Percentiles rank a stretch among this genome's conserved stretches.
Conservation (phyloP, 163 green algal species). For the Dunaliella salina region DNA sequence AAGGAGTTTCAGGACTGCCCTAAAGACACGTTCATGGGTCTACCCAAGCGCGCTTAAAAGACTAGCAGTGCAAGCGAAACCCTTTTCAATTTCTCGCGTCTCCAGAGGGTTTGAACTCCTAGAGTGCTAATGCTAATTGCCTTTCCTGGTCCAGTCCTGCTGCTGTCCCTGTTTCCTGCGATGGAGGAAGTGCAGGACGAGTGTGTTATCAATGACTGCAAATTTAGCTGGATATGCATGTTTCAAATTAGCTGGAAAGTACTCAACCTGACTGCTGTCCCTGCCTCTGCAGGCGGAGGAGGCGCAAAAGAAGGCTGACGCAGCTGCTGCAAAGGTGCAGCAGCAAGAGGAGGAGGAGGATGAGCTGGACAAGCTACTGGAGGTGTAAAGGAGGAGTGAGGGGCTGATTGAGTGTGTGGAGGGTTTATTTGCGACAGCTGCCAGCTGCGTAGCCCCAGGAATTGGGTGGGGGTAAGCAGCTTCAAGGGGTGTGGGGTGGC, state of each 20-base stretch:
- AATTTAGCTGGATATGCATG: neutral
- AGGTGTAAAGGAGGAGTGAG: conserved; percentile 13
- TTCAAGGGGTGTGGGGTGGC: neutral
- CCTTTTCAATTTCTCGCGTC: too few relatives aligned
- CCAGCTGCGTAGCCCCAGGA: too few relatives aligned
- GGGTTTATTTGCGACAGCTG: too few relatives aligned
- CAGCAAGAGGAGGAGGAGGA: conserved; percentile 47
- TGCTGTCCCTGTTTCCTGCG: too few relatives aligned
- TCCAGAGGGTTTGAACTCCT: too few relatives aligned
- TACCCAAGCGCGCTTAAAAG: too few relatives aligned
- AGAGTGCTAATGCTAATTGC: too few relatives aligned
- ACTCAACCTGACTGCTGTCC: neutral
- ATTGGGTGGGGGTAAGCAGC: neutral
- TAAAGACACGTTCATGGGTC: too few relatives aligned
- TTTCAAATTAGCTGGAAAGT: neutral
- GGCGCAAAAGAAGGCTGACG: neutral
- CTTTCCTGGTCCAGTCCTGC: too few relatives aligned
- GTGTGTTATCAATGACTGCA: neutral
- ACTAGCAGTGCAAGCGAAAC: too few relatives aligned
- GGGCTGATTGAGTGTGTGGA: neutral
- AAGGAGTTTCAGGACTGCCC: too few relatives aligned
- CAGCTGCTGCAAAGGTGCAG: conserved; percentile 12
- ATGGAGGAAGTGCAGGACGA: too few relatives aligned
- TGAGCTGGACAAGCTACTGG: conserved; percentile 59
- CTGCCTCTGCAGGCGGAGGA: neutral